Evolutionary conservation across 768 basidiomycete genomes (phyloP).

Genomic region (Coprinopsis strossmayeri): DNA sequence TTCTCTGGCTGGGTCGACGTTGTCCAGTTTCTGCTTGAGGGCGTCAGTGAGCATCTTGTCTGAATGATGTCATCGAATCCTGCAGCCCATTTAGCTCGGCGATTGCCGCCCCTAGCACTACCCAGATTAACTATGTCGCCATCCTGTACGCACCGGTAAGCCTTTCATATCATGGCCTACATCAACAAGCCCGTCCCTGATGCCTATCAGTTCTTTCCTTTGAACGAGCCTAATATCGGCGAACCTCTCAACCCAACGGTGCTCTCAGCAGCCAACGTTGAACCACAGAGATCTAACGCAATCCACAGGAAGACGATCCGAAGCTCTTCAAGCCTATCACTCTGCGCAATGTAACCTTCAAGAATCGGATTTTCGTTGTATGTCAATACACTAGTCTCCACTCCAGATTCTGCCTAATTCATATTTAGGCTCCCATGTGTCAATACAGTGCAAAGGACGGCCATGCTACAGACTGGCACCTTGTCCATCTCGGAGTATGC

Average conservation of each 20-base stretch:
- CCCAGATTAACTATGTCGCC: conserved; percentile 2
- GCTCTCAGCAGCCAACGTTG: neutral
- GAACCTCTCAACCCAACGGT: conserved; percentile 17
- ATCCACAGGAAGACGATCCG: conserved; percentile 42
- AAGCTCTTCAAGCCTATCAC: conserved; percentile 61
- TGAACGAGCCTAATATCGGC: conserved; percentile 55
- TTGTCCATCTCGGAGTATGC: conserved; percentile 70
- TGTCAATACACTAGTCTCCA: conserved; percentile 13
- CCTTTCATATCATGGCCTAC: too few species aligned
- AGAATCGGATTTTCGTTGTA: conserved; percentile 70
- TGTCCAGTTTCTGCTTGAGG: conserved; percentile 26
- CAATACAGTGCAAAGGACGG: conserved; percentile 73
- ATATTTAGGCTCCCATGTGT: conserved; percentile 69
- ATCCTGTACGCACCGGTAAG: too few species aligned
- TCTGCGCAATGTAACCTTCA: conserved; percentile 56
- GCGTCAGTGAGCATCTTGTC: neutral
- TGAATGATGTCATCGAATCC: conserved; percentile 5
- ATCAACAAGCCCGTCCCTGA: conserved; percentile 44
- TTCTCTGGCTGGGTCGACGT: conserved; percentile 43
- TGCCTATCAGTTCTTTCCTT: conserved; percentile 49
- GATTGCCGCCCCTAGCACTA: neutral
- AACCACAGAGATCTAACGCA: conserved; percentile 5
- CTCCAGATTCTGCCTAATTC: neutral
- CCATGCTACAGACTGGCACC: conserved; percentile 77
- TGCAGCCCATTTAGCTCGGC: neutral